These are phyloP conservation scores for Fusarium protoensiforme DNA, from an alignment of 2,329 filamentous ascomycete genomes.

Conservation along the genomic window DNA sequence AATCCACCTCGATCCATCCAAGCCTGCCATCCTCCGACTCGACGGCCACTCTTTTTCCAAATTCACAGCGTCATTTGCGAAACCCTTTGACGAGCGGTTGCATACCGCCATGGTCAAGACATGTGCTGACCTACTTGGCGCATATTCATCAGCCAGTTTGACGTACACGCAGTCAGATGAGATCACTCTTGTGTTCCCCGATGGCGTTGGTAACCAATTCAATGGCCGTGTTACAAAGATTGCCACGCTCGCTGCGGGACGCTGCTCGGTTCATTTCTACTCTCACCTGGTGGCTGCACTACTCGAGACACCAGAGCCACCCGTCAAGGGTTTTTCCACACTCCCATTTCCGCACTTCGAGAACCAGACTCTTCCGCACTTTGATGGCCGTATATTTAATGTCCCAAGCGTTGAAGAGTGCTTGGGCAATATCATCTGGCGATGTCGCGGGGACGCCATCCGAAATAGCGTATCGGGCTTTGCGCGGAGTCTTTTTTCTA, in stretches of 20 bases:
- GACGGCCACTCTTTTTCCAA: slow-evolving; percentile 32
- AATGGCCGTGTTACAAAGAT: slow-evolving; percentile 26
- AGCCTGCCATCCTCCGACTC: slow-evolving; percentile 26
- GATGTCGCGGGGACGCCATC: slow-evolving; percentile 22
- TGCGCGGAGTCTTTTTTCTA: slow-evolving; percentile 26
- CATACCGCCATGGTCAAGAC: slow-evolving; percentile 29
- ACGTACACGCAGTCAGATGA: slow-evolving; percentile 32
- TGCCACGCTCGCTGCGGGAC: slow-evolving; percentile 22
- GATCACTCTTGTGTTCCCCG: slow-evolving; percentile 29
- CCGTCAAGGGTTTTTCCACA: slow-evolving; percentile 5
- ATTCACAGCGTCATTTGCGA: slow-evolving; percentile 23
- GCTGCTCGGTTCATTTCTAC: slow-evolving; percentile 28
- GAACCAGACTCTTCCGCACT: neutral
- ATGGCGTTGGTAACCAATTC: slow-evolving; percentile 23
- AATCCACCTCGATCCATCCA: slow-evolving; percentile 5
- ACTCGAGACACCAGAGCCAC: slow-evolving; percentile 15
- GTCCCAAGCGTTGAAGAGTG: slow-evolving; percentile 27
- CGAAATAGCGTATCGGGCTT: slow-evolving; percentile 28
- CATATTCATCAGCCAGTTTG: slow-evolving; percentile 15
- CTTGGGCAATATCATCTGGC: slow-evolving; percentile 24
- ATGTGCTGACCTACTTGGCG: slow-evolving; percentile 18
- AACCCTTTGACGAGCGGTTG: slow-evolving; percentile 24
- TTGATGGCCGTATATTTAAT: slow-evolving; percentile 23
- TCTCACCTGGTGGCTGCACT: slow-evolving; percentile 18
- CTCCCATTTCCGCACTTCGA: slow-evolving; percentile 7